A percentile compares a stretch with the other conserved stretches of the same genome.
Conservation (phyloP, 306 rosid species). For the Vicia faba region DNA sequence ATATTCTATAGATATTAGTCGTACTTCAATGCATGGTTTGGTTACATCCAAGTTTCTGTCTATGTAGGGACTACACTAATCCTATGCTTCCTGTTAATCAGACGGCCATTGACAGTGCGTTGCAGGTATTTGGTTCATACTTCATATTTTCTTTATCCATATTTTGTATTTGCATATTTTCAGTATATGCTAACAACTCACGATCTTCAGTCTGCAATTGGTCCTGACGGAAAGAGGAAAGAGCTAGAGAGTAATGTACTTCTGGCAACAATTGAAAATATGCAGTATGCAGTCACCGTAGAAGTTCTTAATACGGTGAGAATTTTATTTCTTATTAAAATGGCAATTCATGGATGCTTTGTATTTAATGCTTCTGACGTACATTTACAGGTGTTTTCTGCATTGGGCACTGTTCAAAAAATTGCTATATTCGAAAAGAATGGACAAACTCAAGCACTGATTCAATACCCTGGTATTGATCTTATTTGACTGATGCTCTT, state of each 20-base stretch:
- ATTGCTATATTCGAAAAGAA: conserved; percentile 89
- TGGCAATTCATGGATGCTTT: conserved; percentile 24
- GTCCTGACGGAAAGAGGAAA: conserved; percentile 89
- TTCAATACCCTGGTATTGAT: conserved; percentile 76
- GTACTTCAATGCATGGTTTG: conserved; percentile 4
- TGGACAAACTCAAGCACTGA: conserved; percentile 80
- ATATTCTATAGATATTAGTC: conserved; percentile 23
- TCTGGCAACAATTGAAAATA: conserved; percentile 86
- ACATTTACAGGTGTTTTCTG: conserved; percentile 70
- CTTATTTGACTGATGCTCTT: conserved; percentile 20
- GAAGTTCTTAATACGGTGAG: conserved; percentile 85
- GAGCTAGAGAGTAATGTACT: conserved; percentile 88
- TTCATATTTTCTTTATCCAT: conserved; percentile 6
- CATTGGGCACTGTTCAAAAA: conserved; percentile 74
- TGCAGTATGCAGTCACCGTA: conserved; percentile 92
- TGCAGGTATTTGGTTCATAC: conserved; percentile 57
- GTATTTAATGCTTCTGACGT: conserved; percentile 20
- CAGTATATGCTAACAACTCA: conserved; percentile 40
- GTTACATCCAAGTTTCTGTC: conserved; percentile 30
- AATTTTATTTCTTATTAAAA: background rate
- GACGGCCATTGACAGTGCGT: conserved; percentile 75
- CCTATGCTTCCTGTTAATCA: conserved; percentile 95
- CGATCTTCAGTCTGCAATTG: conserved; percentile 61
- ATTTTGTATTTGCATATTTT: conserved; percentile 1
- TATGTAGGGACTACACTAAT: conserved; percentile 85